Evolutionary conservation across 192 early-diverging fungal species (phyloP), one percentile per base, ranked within the genome.

Genomic region (Podila epigama): DNA sequence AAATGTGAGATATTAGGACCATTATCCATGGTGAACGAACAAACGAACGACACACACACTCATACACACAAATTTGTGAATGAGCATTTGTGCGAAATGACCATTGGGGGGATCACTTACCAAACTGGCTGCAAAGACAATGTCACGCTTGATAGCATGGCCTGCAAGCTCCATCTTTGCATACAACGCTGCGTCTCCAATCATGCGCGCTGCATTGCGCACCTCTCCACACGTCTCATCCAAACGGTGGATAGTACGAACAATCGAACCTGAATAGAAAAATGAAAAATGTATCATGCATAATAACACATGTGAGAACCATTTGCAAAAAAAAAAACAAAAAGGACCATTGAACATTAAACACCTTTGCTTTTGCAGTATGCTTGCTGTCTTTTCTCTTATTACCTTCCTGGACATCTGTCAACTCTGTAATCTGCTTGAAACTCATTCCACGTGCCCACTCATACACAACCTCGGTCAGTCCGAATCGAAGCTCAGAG

Each of bases 401-500:
- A 1, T 41, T 87, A 75, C 94, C 95, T 85, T 99, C 97, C 70
- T 95, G 86, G 25, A 96, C 93, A 63, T 99, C 96, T 7, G 97
- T 98, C 42, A 98, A 83, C 48, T 93, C 86, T 1, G 91, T 96
- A 70, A 99, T 97, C 57, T 95, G 84, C 73, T 93, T 92, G 82
- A 99, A 99, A 11, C 89, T 85, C 84, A 95, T 83, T 12, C 95
- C 95, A n/a, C 89, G 81, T 15, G 96, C 97, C 97, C 96, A 99
- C 81, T 98, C 96, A 80, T 99, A 96, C 2, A 97, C 95, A 7
- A 96, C 97, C 80, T 99, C 95, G 22, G 97, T 93, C 54, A 99
- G 81, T 3, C 94, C 95, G 82, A 96, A 96, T 51, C 90, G 82
- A 56, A 98, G 48, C 35, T 48, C 41, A 0, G 66, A 66, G 4